Evolutionary conservation across 192 early-diverging fungal genomes (phyloP).

Genomic region (Coemansia erecta): DNA sequence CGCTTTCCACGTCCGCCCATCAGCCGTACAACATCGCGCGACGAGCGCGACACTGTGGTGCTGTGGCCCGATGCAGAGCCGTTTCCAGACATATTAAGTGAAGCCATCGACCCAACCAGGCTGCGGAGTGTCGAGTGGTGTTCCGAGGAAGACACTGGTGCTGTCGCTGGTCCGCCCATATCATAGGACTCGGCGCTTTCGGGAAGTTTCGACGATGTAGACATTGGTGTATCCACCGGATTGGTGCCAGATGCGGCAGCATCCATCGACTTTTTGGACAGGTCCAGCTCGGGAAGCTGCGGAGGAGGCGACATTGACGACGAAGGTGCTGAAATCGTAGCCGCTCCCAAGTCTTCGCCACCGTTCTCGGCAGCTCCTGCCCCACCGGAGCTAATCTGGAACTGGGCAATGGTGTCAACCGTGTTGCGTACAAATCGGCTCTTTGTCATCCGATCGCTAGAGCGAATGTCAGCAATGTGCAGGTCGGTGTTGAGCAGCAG

Average conservation of each 20-base stretch:
- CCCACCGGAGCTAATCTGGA: constrained; percentile 24
- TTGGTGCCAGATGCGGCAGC: constrained; percentile 6
- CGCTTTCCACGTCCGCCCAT: constrained; percentile 53
- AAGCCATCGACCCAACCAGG: constrained; percentile 49
- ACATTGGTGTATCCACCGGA: constrained; percentile 5
- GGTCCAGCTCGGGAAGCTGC: constrained; percentile 52
- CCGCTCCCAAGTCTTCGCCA: not conserved
- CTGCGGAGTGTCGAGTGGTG: constrained; percentile 28
- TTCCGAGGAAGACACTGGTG: constrained; percentile 1
- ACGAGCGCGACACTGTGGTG: constrained; percentile 36
- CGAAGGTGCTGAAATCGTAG: not conserved
- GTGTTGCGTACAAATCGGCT: constrained; percentile 74
- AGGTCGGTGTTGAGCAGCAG: constrained; percentile 92
- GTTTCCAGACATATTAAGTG: constrained; percentile 27
- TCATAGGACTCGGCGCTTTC: constrained; percentile 1
- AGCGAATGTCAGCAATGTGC: constrained; percentile 74
- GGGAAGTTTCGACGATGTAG: not conserved
- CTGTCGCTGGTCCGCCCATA: not conserved
- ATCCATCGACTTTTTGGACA: constrained; percentile 43
- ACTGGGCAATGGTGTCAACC: constrained; percentile 54
- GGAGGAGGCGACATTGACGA: constrained; percentile 25
- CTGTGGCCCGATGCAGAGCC: not conserved
- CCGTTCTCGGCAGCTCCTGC: not conserved
- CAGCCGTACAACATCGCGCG: constrained; percentile 50
- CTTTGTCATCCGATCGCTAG: constrained; percentile 69